Evolutionary conservation across 495 filamentous ascomycete genomes (phyloP), one percentile per base, ranked within the genome.

Genomic region (Penicillium odoratum): DNA sequence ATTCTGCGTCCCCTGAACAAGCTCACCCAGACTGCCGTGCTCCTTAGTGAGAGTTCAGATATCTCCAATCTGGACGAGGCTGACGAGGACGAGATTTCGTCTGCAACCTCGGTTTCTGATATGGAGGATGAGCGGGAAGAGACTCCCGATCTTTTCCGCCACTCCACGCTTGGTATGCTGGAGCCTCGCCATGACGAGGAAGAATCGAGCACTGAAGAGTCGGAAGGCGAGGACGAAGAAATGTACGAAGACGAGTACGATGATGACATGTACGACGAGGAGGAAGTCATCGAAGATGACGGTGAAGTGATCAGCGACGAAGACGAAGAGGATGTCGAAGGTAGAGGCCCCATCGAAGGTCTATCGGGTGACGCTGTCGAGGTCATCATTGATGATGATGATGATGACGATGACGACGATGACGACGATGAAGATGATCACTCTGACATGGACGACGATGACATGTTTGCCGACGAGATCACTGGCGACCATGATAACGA

Each of bases 101-200:
- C 91, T 21, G 87, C 93, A 28, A 92, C 93, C 9, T 97, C 94
- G 0, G 83, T 95, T 44, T 95, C 92, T 7, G 91, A 96, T 51
- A 76, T 90, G 33, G 91, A 92, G 31, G 89, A 92, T 64, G 88
- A 91, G 56, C 89, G 95, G 18, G 94, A 98, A 69, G 93, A 98
- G 68, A 98, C 95, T 7, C 94, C 94, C 21, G 95, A 99, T 76
- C 83, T 99, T 7, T 98, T 96, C 74, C 87, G 94, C 42, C 96
- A 98, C 67, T 97, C 94, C 4, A 91, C 95, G 5, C 80, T 99
- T 33, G 95, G 95, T 38, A 92, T 99, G 85, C 85, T 96, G 56
- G 94, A 97, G 67, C 90, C 89, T 59, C 83, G 85, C 57, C 82
- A 90, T 59, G 88, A 91, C 59, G 88, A 91, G 59, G 88, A 91